These are phyloP conservation scores for Exsudoporus floridanus DNA, from an alignment of 1,284 basidiomycete species.

Conservation along the genomic window DNA sequence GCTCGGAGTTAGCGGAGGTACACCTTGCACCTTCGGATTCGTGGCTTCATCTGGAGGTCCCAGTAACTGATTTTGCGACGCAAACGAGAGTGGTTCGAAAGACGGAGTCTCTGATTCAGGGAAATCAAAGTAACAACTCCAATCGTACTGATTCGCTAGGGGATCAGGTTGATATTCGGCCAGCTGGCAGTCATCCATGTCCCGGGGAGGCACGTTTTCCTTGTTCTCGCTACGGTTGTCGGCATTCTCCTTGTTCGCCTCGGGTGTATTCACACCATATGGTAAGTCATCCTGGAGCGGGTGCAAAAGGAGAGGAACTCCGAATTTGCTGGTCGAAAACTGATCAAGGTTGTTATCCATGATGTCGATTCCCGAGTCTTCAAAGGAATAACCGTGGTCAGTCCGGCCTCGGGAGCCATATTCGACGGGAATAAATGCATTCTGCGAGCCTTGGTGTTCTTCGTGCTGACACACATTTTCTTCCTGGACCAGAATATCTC, in stretches of 20 bases:
- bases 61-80: constrained; percentile 18
- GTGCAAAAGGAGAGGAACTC: neutral
- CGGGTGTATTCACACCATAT: neutral
- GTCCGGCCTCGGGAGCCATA: neutral
- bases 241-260: constrained; percentile 15
- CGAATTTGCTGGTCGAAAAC: constrained; percentile 6
- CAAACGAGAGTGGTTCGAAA: constrained; percentile 31
- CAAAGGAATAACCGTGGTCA: constrained; percentile 11
- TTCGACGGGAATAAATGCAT: neutral
- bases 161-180: neutral
- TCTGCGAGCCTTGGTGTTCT: neutral
- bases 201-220: constrained; percentile 20
- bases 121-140: constrained; percentile 28
- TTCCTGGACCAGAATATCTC: neutral
- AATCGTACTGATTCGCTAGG: constrained; percentile 16
- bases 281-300: neutral
- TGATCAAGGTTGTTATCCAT: constrained; percentile 7
- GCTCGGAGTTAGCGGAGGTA: constrained; percentile 7
- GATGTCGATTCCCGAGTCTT: constrained; percentile 30
- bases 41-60: constrained; percentile 3
- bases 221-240: constrained; percentile 17
- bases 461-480: neutral
- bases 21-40: constrained; percentile 4
- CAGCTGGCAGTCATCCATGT: neutral
- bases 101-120: constrained; percentile 18